Evolutionary conservation across 805 yeast species (phyloP).

Genomic region (Candida tammaniensis): DNA sequence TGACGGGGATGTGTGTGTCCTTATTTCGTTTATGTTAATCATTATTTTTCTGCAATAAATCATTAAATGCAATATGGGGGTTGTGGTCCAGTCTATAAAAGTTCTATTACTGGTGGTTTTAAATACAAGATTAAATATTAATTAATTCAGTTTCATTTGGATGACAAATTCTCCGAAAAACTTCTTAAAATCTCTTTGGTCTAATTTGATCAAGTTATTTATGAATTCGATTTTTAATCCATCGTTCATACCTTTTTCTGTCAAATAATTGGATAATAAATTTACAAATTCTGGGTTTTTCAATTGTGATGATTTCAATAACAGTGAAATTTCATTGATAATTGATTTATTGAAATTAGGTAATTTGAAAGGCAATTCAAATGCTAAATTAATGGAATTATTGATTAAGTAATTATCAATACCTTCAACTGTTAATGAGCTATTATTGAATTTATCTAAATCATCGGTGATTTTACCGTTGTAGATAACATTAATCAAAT

Average conservation of each 20-base stretch:
- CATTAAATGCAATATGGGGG: too few species aligned
- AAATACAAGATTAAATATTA: too few species aligned
- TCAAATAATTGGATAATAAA: constrained; percentile 52
- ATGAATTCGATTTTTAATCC: constrained; percentile 62
- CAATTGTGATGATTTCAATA: constrained; percentile 59
- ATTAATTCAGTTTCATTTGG: too few species aligned
- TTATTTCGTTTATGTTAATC: too few species aligned
- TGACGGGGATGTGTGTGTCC: too few species aligned
- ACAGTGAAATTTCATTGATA: constrained; percentile 68
- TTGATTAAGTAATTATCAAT: constrained; percentile 68
- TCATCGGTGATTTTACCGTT: constrained; percentile 64
- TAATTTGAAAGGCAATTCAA: constrained; percentile 78
- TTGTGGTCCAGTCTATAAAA: too few species aligned
- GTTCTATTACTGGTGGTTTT: too few species aligned
- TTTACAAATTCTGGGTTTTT: constrained; percentile 42
- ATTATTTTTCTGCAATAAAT: too few species aligned
- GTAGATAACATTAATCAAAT: constrained; percentile 63
- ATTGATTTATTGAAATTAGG: constrained; percentile 63
- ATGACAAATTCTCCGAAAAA: constrained; percentile 50
- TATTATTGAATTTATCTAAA: constrained; percentile 49
- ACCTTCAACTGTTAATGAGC: constrained; percentile 59
- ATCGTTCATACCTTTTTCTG: constrained; percentile 54
- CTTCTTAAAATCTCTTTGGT: constrained; percentile 66
- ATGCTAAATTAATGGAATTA: constrained; percentile 62
- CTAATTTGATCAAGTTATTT: constrained; percentile 51